Conservation (phyloP, 495 filamentous ascomycete genomes). For the Aspergillus steynii region DNA sequence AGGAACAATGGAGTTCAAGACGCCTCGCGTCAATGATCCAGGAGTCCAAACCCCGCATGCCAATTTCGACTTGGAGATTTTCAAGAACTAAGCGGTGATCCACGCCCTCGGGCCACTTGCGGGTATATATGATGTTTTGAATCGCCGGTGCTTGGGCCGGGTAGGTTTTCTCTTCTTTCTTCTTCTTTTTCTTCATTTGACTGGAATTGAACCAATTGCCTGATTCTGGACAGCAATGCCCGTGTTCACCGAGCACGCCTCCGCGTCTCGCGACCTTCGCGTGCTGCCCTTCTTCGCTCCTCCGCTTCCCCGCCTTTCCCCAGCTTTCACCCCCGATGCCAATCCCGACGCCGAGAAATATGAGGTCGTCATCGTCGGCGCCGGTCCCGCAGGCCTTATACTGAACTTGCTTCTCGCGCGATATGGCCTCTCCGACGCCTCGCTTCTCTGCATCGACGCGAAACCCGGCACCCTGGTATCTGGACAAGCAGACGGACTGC, state of each 20-base stretch:
- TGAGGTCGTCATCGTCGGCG: slow-evolving; percentile 47
- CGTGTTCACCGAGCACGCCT: slow-evolving; percentile 45
- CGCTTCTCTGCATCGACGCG: slow-evolving; percentile 48
- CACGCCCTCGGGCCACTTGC: too few relatives aligned
- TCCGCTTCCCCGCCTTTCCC: slow-evolving; percentile 39
- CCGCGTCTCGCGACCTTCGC: slow-evolving; percentile 40
- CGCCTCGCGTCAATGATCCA: too few relatives aligned
- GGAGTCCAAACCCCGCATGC: too few relatives aligned
- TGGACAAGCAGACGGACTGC: slow-evolving; percentile 66
- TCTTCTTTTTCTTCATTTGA: too few relatives aligned
- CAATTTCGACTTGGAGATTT: too few relatives aligned
- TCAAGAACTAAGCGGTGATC: too few relatives aligned
- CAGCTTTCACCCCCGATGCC: slow-evolving; percentile 13
- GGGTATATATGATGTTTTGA: too few relatives aligned
- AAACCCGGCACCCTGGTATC: slow-evolving; percentile 44
- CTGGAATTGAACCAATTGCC: too few relatives aligned
- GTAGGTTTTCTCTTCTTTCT: too few relatives aligned
- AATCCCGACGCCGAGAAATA: slow-evolving; percentile 27
- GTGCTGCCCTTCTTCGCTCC: slow-evolving; percentile 44
- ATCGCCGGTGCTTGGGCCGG: too few relatives aligned
- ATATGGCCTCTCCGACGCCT: slow-evolving; percentile 45
- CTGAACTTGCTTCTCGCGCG: slow-evolving; percentile 47
- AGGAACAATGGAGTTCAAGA: too few relatives aligned
- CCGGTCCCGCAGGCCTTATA: slow-evolving; percentile 52
- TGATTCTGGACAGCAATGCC: slow-evolving; percentile 31